phyloP scores from a whole-genome alignment of 2,329 filamentous ascomycete species.

The Trichoderma breve region DNA sequence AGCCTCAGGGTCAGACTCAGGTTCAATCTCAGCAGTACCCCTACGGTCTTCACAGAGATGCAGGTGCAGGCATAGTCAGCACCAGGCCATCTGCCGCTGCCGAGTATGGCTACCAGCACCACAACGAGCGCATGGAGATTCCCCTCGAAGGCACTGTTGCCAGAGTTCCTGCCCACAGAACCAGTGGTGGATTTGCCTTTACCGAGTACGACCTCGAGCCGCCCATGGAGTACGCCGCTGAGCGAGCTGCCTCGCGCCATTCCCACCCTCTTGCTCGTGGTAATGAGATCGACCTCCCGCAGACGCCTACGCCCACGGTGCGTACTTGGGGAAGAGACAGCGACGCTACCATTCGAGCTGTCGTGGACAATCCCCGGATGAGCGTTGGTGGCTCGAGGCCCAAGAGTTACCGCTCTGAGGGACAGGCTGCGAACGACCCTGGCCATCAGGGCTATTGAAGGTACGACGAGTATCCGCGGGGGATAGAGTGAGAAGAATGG shows the following conservation, averaged over 20 bases:
- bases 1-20: not conserved
- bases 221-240: not conserved
- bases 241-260: not conserved
- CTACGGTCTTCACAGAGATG: not conserved
- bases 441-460: not conserved
- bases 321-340: slow-evolving; percentile 3
- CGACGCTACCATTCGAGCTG: not conserved
- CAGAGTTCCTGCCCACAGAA: not conserved
- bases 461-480: not conserved
- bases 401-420: not conserved
- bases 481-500: not conserved
- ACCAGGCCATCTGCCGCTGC: not conserved
- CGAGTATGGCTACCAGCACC: not conserved
- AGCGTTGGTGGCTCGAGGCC: not conserved
- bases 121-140: not conserved
- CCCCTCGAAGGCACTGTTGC: not conserved
- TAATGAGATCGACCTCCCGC: not conserved
- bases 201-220: not conserved
- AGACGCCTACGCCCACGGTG: not conserved
- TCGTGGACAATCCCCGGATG: not conserved
- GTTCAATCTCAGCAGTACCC: not conserved
- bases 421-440: not conserved
- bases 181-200: not conserved
- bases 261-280: not conserved
- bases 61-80: not conserved